These are phyloP conservation scores for Mycena venus DNA, from an alignment of 768 basidiomycete species.

Conservation along the genomic window DNA sequence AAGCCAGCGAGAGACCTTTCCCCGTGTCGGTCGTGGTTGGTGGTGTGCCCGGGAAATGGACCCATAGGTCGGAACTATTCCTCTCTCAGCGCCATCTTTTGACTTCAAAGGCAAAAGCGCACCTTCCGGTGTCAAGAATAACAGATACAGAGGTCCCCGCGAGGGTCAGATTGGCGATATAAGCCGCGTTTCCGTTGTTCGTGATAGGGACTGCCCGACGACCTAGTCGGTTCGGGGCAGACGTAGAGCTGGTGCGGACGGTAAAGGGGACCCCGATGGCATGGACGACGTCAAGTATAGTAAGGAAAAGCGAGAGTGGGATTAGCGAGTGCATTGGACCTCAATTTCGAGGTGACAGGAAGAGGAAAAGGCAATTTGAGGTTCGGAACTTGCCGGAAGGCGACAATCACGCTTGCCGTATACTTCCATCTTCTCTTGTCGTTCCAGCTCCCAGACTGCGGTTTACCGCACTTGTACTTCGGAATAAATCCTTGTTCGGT, in stretches of 20 bases:
- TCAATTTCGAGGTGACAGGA: background rate
- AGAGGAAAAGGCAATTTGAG: background rate
- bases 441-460: background rate
- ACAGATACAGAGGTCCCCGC: constrained; percentile 51
- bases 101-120: constrained; percentile 12
- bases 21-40: constrained; percentile 51
- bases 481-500: background rate
- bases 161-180: constrained; percentile 54
- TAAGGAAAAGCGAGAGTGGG: constrained; percentile 32
- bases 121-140: constrained; percentile 66
- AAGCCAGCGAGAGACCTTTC: constrained; percentile 51
- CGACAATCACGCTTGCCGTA: too few species aligned
- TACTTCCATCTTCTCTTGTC: background rate
- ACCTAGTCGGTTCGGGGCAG: constrained; percentile 11
- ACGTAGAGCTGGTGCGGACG: constrained; percentile 35
- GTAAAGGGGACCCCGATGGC: constrained; percentile 33
- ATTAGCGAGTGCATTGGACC: constrained; percentile 28
- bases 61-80: constrained; percentile 74
- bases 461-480: background rate
- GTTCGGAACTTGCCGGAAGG: background rate
- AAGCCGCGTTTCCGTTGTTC: constrained; percentile 55
- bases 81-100: background rate
- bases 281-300: constrained; percentile 26
- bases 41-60: constrained; percentile 56
- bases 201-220: constrained; percentile 39